Evolutionary conservation across 169 alveolate species (phyloP).

Genomic region (Cryptosporidium viatorum): DNA sequence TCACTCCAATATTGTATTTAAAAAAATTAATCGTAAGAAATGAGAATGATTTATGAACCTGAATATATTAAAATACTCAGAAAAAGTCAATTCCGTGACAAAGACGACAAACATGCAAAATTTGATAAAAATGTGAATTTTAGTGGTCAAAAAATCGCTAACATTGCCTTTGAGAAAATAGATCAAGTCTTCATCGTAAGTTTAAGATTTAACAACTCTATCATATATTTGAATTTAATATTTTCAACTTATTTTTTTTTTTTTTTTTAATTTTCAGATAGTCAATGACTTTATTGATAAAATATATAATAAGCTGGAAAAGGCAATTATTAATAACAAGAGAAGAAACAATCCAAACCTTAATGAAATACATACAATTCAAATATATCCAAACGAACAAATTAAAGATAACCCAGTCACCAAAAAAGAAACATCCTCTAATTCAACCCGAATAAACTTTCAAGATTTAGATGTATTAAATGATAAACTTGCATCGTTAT

Average conservation of each 20-base stretch:
- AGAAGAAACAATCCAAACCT: not conserved
- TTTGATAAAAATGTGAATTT: not conserved
- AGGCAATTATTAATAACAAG: not conserved
- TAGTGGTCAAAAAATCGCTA: not conserved
- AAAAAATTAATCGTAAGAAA: not conserved
- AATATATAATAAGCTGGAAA: not conserved
- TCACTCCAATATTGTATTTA: not conserved
- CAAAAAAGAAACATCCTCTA: not conserved
- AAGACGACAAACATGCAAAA: not conserved
- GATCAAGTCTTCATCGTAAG: conserved; percentile 42
- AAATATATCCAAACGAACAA: not conserved
- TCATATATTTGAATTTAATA: not conserved
- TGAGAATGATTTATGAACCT: conserved; percentile 21
- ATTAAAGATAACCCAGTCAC: not conserved
- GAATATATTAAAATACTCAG: conserved; percentile 34
- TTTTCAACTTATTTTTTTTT: not conserved
- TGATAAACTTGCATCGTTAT: conserved; percentile 5
- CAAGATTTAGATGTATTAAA: not conserved
- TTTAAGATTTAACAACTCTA: not conserved
- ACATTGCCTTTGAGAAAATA: conserved; percentile 17
- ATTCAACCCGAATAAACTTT: not conserved
- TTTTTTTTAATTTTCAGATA: not conserved
- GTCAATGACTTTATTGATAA: conserved; percentile 26
- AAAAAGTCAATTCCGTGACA: conserved; percentile 12
- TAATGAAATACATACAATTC: not conserved